A percentile compares a stretch with the other conserved stretches of the same genome.
phyloP scores from a whole-genome alignment of 352 stramenopile genomes.

The Pythium aquatile region DNA sequence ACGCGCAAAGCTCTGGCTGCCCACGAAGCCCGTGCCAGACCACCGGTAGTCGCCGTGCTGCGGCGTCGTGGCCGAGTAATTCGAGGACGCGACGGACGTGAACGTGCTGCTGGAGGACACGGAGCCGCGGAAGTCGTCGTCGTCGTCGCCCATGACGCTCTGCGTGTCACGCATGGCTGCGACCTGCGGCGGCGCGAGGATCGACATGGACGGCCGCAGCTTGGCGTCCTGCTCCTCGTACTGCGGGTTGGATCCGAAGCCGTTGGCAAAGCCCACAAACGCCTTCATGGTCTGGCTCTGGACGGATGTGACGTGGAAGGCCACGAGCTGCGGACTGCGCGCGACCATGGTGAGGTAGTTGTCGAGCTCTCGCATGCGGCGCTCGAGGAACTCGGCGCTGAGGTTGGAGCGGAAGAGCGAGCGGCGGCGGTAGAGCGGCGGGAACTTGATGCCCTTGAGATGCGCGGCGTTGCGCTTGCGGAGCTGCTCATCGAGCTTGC shows the following conservation, averaged over 20 bases:
- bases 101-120: slow-evolving; percentile 66
- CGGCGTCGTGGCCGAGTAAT: slow-evolving; percentile 29
- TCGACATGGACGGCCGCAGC: slow-evolving; percentile 63
- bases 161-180: slow-evolving; percentile 39
- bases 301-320: slow-evolving; percentile 71
- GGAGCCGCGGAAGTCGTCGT: slow-evolving; percentile 71
- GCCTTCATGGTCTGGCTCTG: slow-evolving; percentile 78
- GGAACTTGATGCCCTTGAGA: slow-evolving; percentile 86
- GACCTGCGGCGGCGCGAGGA: slow-evolving; percentile 50
- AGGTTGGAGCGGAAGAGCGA: slow-evolving; percentile 69
- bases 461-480: slow-evolving; percentile 67
- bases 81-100: slow-evolving; percentile 50
- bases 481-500: slow-evolving; percentile 79
- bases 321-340: slow-evolving; percentile 60
- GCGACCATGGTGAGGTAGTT: slow-evolving; percentile 70
- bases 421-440: slow-evolving; percentile 64
- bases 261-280: slow-evolving; percentile 72
- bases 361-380: slow-evolving; percentile 64
- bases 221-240: slow-evolving; percentile 61
- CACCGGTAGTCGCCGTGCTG: slow-evolving; percentile 63
- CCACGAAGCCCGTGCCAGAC: slow-evolving; percentile 79
- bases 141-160: slow-evolving; percentile 75
- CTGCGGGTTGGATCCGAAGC: slow-evolving; percentile 71
- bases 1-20: slow-evolving; percentile 58
- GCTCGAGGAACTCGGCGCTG: slow-evolving; percentile 62